Base-by-base conservation (phyloP, 1,284 basidiomycete species). In the Microbotryum silenes-acaulis region DNA sequence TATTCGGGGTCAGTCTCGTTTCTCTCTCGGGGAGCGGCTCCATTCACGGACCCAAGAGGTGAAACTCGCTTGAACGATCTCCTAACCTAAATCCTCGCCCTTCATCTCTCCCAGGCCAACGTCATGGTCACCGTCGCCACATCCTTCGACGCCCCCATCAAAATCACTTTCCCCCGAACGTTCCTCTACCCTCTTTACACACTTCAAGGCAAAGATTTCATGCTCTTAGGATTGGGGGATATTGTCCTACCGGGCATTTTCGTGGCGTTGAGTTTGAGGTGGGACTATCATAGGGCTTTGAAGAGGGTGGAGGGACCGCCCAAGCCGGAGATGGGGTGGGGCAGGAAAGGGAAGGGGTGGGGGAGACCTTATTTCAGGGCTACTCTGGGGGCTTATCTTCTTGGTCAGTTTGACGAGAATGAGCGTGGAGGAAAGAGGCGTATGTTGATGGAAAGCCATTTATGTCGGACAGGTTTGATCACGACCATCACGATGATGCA, bases 61-160 rank as follows among this genome's bases (percentile, higher is more conserved):
- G 4, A 16, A 8, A 53, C 56, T 42, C 49, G 16, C 20, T 42
- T 47, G 12, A 2, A 20, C 9, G 21, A 21, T 29, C 31, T 20
- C 47, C 14, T 25, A 31, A 42, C 47, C 42, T n/a, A 3, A 12
- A 16, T 14, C 51, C 25, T 27, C 21, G n/a, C 51, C 52, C 51
- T 49, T 45, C 20, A 44, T 14, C n/a, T 27, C 37, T 25, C 21
- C 20, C 46, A 45, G 9, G 60, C 60, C 2, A 61, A 66, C 23
- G 63, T 72, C 84, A 93, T 94, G 91, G 86, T 93, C 37, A 85
- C 86, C 68, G 94, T 97, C 1, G 94, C 94, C 1, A 92, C 87
- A 44, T 85, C 82, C 60, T 83, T 97, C 61, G 92, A 97, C 70
- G 85, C 87, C n/a, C 94, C 94, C 16, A 96, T 94, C 77, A 94